phyloP scores from a whole-genome alignment of 768 basidiomycete species.

The Tylopilus plumbeoviolaceoides region DNA sequence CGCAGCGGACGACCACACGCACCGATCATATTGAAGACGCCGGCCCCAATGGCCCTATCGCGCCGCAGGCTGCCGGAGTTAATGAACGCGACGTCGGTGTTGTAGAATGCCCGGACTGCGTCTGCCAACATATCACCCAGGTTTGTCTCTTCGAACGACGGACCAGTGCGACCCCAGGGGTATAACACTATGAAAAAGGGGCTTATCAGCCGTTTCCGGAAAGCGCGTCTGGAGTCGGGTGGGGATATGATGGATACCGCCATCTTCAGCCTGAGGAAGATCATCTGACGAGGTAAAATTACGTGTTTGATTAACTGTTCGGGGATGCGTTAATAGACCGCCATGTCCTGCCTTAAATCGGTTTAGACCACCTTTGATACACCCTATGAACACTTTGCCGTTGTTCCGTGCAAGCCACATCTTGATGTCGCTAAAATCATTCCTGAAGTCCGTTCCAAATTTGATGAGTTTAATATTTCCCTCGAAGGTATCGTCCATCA shows the following conservation, averaged over 20 bases:
- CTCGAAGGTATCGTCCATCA: constrained; percentile 2
- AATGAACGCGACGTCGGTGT: constrained; percentile 14
- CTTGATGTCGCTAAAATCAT: constrained; percentile 5
- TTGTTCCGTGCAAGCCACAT: not conserved
- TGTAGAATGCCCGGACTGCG: constrained; percentile 18
- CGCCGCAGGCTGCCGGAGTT: constrained; percentile 2
- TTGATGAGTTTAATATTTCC: constrained; percentile 6
- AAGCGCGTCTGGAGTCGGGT: not conserved
- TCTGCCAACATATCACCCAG: constrained; percentile 7
- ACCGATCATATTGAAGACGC: constrained; percentile 14
- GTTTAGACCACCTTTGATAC: constrained; percentile 2
- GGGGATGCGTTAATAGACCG: not conserved
- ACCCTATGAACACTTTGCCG: not conserved
- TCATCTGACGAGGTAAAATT: constrained; percentile 2
- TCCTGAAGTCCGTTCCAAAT: not conserved
- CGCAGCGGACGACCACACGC: not conserved
- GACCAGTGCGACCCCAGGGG: constrained; percentile 7
- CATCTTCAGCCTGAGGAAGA: constrained; percentile 8
- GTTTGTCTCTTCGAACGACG: not conserved
- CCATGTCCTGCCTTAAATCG: not conserved
- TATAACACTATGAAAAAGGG: constrained; percentile 1
- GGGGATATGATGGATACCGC: not conserved
- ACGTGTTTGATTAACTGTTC: constrained; percentile 1
- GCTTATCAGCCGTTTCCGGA: not conserved
- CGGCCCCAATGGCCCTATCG: constrained; percentile 3